A percentile compares a stretch with the other conserved stretches of the same genome.
phyloP scores from a whole-genome alignment of 768 basidiomycete species.

The Tubosaeta brunneosetosa region DNA sequence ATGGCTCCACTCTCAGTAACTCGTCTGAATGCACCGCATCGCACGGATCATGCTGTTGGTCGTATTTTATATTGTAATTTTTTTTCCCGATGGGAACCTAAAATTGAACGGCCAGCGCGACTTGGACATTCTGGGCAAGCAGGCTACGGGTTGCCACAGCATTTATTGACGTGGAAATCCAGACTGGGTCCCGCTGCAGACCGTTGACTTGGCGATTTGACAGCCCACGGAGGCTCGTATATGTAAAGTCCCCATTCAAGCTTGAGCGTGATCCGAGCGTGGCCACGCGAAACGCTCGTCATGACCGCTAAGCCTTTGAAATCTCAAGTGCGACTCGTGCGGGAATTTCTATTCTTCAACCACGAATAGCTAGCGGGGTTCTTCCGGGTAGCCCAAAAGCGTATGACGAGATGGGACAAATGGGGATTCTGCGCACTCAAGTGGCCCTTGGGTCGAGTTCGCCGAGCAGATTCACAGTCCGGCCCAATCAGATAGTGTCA shows the following conservation, averaged over 20 bases:
- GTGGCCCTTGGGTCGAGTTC: constrained; percentile 13
- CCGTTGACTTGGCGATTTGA: constrained; percentile 26
- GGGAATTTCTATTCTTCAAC: constrained; percentile 19
- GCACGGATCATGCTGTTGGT: constrained; percentile 14
- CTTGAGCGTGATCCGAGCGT: constrained; percentile 18
- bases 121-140: constrained; percentile 2
- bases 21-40: constrained; percentile 9
- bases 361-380: constrained; percentile 16
- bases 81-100: constrained; percentile 8
- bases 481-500: constrained; percentile 18
- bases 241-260: constrained; percentile 7
- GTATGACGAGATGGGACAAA: constrained; percentile 22
- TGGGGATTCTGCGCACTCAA: constrained; percentile 23
- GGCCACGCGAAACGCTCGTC: constrained; percentile 20
- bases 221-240: constrained; percentile 8
- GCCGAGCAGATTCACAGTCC: constrained; percentile 19
- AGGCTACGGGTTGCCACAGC: constrained; percentile 11
- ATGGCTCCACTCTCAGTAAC: background rate
- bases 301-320: constrained; percentile 15
- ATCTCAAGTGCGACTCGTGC: constrained; percentile 25
- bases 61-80: constrained; percentile 3
- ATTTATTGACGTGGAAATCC: constrained; percentile 17
- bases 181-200: constrained; percentile 10
- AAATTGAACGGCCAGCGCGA: constrained; percentile 6
- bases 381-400: constrained; percentile 15